These are phyloP conservation scores for Spencermartinsiella ligniputridi DNA, from an alignment of 1,139 yeast species.

Conservation along the genomic window DNA sequence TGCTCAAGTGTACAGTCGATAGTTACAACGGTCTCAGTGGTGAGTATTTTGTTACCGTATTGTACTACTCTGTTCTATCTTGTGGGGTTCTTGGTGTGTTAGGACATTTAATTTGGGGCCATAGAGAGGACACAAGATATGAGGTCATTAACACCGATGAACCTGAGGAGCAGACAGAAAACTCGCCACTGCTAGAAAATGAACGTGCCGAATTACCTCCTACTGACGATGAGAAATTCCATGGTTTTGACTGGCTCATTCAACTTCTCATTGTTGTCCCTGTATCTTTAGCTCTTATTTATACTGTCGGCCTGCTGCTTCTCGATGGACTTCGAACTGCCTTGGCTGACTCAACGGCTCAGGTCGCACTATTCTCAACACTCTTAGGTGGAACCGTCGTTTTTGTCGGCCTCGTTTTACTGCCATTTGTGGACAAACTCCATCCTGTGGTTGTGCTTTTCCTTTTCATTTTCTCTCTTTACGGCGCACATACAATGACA, in stretches of 20 bases:
- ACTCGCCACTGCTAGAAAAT: constrained; percentile 4
- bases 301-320: constrained; percentile 43
- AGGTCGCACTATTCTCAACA: constrained; percentile 47
- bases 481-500: constrained; percentile 38
- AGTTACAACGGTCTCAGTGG: constrained; percentile 46
- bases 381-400: constrained; percentile 39
- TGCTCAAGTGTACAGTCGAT: constrained; percentile 49
- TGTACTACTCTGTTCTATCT: constrained; percentile 48
- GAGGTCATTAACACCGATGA: constrained; percentile 14
- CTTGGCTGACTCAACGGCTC: constrained; percentile 54
- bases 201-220: not conserved
- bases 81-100: constrained; percentile 55
- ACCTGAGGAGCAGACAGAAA: constrained; percentile 7
- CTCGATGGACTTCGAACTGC: constrained; percentile 66
- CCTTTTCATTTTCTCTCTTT: constrained; percentile 36
- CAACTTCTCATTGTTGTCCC: constrained; percentile 71
- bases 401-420: constrained; percentile 50
- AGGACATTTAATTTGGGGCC: constrained; percentile 31
- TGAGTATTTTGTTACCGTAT: constrained; percentile 43
- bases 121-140: not conserved
- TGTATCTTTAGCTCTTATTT: constrained; percentile 49
- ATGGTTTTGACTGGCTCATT: constrained; percentile 74
- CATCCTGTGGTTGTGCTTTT: constrained; percentile 48
- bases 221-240: constrained; percentile 21
- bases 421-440: constrained; percentile 70